Conservation (phyloP, 2,329 filamentous ascomycete species). For the Microcyclospora pomicola region DNA sequence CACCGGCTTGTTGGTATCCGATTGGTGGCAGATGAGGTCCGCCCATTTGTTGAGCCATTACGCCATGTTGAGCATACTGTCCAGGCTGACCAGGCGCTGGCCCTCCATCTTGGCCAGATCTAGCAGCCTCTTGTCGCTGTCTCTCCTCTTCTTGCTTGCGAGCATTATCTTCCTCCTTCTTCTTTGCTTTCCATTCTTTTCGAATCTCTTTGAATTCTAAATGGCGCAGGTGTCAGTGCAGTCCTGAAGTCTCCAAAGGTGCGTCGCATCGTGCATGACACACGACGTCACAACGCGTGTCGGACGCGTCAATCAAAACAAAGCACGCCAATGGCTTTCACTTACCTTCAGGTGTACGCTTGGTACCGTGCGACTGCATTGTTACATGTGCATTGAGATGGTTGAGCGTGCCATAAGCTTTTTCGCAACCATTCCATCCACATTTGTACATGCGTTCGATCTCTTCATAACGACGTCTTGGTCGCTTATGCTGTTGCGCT, state of each 20-base stretch:
- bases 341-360: constrained; percentile 94
- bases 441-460: constrained; percentile 99
- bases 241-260: too few species aligned
- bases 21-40: constrained; percentile 38
- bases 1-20: constrained; percentile 35
- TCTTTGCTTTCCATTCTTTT: constrained; percentile 97
- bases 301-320: constrained; percentile 2
- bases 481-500: constrained; percentile 92
- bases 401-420: constrained; percentile 94
- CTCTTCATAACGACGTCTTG: constrained; percentile 85
- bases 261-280: not conserved
- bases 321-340: not conserved
- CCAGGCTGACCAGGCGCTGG: constrained; percentile 35
- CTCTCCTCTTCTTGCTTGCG: constrained; percentile 85
- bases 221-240: constrained; percentile 2
- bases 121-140: constrained; percentile 51
- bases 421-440: constrained; percentile 95
- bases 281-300: not conserved
- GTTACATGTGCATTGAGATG: constrained; percentile 97
- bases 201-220: constrained; percentile 97
- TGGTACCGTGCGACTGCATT: constrained; percentile 92
- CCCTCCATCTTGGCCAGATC: constrained; percentile 38
- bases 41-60: constrained; percentile 32
- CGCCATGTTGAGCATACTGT: constrained; percentile 30
- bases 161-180: constrained; percentile 91